Evolutionary conservation across 345 rosid genomes (phyloP).

Genomic region (Zanthoxylum bungeanum): DNA sequence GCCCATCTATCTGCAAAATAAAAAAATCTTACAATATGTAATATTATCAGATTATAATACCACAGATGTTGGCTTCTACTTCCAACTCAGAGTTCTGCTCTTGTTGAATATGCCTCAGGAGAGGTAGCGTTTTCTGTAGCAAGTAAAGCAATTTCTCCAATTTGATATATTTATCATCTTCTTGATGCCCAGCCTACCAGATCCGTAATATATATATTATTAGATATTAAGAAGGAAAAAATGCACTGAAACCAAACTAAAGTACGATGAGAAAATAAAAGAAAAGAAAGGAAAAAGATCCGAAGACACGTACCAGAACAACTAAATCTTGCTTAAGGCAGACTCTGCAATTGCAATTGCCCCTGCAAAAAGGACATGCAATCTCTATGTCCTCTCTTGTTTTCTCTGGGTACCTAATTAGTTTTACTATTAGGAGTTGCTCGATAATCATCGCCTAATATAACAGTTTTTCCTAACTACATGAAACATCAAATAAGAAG

Average conservation of each 20-base stretch:
- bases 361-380: slow-evolving; percentile 54
- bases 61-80: slow-evolving; percentile 32
- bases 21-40: slow-evolving; percentile 4
- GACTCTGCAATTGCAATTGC: slow-evolving; percentile 51
- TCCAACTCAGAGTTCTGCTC: slow-evolving; percentile 46
- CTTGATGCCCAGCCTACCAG: slow-evolving; percentile 29
- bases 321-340: slow-evolving; percentile 43
- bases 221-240: slow-evolving; percentile 10
- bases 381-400: slow-evolving; percentile 34
- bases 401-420: slow-evolving; percentile 47
- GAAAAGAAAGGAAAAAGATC: slow-evolving; percentile 4
- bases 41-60: slow-evolving; percentile 21
- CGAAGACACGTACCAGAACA: slow-evolving; percentile 25
- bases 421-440: slow-evolving; percentile 17
- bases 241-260: neutral
- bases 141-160: slow-evolving; percentile 41
- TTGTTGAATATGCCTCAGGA: slow-evolving; percentile 39
- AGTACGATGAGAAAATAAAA: neutral
- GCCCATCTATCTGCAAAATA: slow-evolving; percentile 4
- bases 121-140: slow-evolving; percentile 41
- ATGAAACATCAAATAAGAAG: slow-evolving; percentile 1
- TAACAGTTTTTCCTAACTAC: neutral
- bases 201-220: slow-evolving; percentile 11
- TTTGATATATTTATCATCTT: slow-evolving; percentile 25
- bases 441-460: slow-evolving; percentile 6